Evolutionary conservation across 2,329 filamentous ascomycete genomes (phyloP).

Genomic region (Corniculantispora saksenae): DNA sequence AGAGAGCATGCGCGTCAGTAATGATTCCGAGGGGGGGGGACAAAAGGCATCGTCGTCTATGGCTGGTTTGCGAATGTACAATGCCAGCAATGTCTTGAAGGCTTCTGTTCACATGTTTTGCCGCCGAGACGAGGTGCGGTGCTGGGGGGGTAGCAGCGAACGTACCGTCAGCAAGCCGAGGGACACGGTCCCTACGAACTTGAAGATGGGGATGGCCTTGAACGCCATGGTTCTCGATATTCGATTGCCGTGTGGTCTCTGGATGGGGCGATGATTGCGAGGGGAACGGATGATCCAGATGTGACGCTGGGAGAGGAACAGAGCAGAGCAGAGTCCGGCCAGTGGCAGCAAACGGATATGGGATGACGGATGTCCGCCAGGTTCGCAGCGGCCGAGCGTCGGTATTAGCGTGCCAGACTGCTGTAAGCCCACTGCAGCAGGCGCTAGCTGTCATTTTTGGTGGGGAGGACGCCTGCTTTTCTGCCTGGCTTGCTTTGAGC

Average conservation of each 20-base stretch:
- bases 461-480: not conserved
- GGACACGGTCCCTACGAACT: conserved; percentile 90
- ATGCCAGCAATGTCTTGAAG: not conserved
- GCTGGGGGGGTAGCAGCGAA: conserved; percentile 20
- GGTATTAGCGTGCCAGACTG: not conserved
- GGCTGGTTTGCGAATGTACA: not conserved
- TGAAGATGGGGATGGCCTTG: conserved; percentile 73
- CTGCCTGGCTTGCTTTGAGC: not conserved
- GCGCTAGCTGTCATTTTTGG: not conserved
- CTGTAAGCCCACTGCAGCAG: not conserved
- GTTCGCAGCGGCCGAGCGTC: not conserved
- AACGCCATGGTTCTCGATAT: conserved; percentile 55
- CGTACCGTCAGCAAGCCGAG: conserved; percentile 85
- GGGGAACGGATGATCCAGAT: not conserved
- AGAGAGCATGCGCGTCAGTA: conserved; percentile 15
- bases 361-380: not conserved
- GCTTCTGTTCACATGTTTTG: not conserved
- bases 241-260: not conserved
- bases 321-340: not conserved
- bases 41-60: not conserved
- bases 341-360: conserved; percentile 9
- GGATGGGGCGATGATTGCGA: too few relatives aligned
- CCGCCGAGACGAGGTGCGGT: not conserved
- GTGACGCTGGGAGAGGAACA: conserved; percentile 4
- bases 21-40: not conserved